Percentiles rank a stretch among this genome's conserved stretches.
Conservation (phyloP, 2,329 filamentous ascomycete genomes). For the Cytospora piceicola region DNA sequence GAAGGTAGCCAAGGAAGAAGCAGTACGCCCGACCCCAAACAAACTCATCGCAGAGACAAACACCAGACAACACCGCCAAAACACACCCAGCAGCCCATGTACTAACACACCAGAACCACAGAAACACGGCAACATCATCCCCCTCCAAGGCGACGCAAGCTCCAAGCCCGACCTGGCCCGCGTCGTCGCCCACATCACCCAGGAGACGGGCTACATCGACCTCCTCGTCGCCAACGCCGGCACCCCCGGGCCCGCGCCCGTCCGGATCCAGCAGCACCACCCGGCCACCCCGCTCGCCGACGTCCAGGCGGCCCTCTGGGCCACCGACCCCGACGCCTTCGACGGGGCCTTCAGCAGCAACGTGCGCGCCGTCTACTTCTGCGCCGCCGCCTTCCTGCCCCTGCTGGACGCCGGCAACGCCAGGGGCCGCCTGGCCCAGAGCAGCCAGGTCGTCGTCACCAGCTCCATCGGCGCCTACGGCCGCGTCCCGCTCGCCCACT, state of each 20-base stretch:
- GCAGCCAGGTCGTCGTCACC: constrained; percentile 58
- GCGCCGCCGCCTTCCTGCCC: constrained; percentile 68
- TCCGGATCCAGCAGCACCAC: background rate
- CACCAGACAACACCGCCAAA: too few species aligned
- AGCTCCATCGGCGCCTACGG: constrained; percentile 67
- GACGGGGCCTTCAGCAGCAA: constrained; percentile 63
- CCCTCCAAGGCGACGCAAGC: constrained; percentile 40
- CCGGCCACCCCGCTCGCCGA: constrained; percentile 27
- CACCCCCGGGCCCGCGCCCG: constrained; percentile 39
- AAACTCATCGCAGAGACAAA: too few species aligned
- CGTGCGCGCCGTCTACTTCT: constrained; percentile 68
- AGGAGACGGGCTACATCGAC: constrained; percentile 61
- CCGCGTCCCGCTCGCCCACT: constrained; percentile 63
- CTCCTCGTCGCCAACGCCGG: constrained; percentile 60
- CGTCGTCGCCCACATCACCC: constrained; percentile 57
- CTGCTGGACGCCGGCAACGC: constrained; percentile 66
- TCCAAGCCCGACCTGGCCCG: constrained; percentile 52
- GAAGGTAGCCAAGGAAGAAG: constrained; percentile 35
- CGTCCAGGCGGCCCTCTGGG: constrained; percentile 49
- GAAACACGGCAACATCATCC: constrained; percentile 37
- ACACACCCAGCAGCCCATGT: too few species aligned
- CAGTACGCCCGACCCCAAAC: constrained; percentile 9
- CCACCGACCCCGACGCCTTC: constrained; percentile 47
- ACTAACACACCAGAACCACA: too few species aligned
- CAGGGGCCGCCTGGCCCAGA: constrained; percentile 36